A percentile compares a stretch with the other conserved stretches of the same genome.
Evolutionary conservation across 306 rosid genomes (phyloP).

Genomic region (Canavalia gladiata): DNA sequence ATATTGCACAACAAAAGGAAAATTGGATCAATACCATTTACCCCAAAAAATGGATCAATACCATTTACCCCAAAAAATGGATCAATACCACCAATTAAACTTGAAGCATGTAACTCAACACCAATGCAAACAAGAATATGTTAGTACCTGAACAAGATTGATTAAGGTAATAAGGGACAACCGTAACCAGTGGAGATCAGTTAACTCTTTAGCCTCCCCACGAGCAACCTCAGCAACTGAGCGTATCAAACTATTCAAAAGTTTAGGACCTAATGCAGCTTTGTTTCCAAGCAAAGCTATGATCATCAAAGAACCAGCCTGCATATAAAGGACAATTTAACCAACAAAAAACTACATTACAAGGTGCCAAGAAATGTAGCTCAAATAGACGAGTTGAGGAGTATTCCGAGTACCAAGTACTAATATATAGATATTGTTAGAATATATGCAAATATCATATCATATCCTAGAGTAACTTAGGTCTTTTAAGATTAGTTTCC

Average conservation of each 20-base stretch:
- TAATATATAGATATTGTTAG: conserved; percentile 2
- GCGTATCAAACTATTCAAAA: conserved; percentile 76
- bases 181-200: conserved; percentile 80
- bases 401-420: conserved; percentile 4
- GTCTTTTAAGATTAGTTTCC: background rate
- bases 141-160: conserved; percentile 87
- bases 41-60: conserved; percentile 17
- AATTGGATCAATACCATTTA: background rate
- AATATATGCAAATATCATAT: conserved; percentile 7
- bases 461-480: background rate
- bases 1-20: conserved; percentile 9
- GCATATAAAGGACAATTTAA: conserved; percentile 34
- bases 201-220: conserved; percentile 65
- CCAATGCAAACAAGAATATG: conserved; percentile 3
- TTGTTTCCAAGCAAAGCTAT: conserved; percentile 81
- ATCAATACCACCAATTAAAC: conserved; percentile 28
- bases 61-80: conserved; percentile 14
- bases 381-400: background rate
- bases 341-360: conserved; percentile 6
- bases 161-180: conserved; percentile 80
- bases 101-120: conserved; percentile 20
- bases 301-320: conserved; percentile 97
- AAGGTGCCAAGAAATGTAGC: conserved; percentile 13
- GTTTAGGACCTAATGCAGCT: conserved; percentile 77
- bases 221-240: conserved; percentile 76